A percentile compares a stretch with the other conserved stretches of the same genome.
Evolutionary conservation across 768 basidiomycete species (phyloP).

Genomic region (Hirschioporus abietinus): DNA sequence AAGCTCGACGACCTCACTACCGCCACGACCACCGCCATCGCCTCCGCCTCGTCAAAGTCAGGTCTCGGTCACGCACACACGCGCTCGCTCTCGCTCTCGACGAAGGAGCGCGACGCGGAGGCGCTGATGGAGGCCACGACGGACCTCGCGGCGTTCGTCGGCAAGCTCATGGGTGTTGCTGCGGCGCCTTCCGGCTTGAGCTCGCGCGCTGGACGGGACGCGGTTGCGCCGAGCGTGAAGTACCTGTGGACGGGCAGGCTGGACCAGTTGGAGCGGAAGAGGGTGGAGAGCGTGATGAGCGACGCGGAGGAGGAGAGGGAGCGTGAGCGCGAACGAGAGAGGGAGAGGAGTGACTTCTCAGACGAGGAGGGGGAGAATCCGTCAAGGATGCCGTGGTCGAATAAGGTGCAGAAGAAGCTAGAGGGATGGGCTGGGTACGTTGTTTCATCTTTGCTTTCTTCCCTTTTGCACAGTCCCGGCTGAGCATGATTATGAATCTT

Average conservation of each 20-base stretch:
- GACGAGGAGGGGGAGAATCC: constrained; percentile 24
- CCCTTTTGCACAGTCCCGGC: neutral
- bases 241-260: constrained; percentile 29
- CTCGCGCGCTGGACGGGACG: constrained; percentile 24
- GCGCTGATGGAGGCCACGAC: constrained; percentile 40
- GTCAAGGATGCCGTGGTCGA: constrained; percentile 34
- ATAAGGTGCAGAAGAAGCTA: constrained; percentile 40
- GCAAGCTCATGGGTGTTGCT: constrained; percentile 29
- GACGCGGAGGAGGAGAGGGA: constrained; percentile 22
- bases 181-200: constrained; percentile 5
- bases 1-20: constrained; percentile 52
- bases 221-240: constrained; percentile 23
- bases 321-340: constrained; percentile 11
- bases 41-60: constrained; percentile 10
- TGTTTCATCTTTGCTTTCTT: neutral
- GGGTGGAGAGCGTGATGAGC: constrained; percentile 22
- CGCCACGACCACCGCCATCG: constrained; percentile 23
- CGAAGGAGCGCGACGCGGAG: constrained; percentile 31
- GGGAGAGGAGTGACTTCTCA: constrained; percentile 17
- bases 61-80: constrained; percentile 6
- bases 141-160: constrained; percentile 50
- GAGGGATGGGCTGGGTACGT: constrained; percentile 46
- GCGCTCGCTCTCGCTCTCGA: constrained; percentile 22
- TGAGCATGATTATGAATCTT: no score
- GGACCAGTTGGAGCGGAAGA: constrained; percentile 23